Conservation (phyloP, 805 yeast genomes). For the Brettanomyces nanus region DNA sequence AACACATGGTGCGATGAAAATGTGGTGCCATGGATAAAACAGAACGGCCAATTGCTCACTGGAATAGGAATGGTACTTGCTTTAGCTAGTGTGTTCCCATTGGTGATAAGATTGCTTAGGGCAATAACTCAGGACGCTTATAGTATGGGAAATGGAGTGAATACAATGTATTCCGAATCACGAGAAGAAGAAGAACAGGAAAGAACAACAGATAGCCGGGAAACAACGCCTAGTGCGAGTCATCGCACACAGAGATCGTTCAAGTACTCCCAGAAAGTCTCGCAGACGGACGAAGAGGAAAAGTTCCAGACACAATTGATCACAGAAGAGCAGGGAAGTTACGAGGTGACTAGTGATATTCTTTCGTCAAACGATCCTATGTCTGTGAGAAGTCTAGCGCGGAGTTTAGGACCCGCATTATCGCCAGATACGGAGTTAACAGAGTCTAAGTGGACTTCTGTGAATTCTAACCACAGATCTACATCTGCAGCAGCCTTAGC, state of each 20-base stretch:
- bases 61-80: neutral
- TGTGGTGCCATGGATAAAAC: constrained; percentile 1
- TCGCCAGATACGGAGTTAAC: neutral
- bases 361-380: neutral
- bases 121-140: constrained; percentile 16
- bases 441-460: neutral
- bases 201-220: no score
- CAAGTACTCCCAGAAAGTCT: constrained; percentile 1
- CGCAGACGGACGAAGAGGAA: constrained; percentile 1
- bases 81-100: neutral
- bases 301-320: constrained; percentile 4
- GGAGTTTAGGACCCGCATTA: neutral
- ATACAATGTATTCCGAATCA: constrained; percentile 17
- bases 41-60: no score
- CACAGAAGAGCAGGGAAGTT: neutral
- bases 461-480: neutral
- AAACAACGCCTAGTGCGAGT: no score
- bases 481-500: neutral
- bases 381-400: neutral
- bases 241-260: constrained; percentile 9
- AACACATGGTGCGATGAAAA: neutral
- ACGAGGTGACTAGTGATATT: neutral
- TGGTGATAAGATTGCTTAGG: neutral
- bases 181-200: no score
- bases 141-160: constrained; percentile 17